phyloP scores from a whole-genome alignment of 2,329 filamentous ascomycete genomes.

The Hansfordia pulvinata region DNA sequence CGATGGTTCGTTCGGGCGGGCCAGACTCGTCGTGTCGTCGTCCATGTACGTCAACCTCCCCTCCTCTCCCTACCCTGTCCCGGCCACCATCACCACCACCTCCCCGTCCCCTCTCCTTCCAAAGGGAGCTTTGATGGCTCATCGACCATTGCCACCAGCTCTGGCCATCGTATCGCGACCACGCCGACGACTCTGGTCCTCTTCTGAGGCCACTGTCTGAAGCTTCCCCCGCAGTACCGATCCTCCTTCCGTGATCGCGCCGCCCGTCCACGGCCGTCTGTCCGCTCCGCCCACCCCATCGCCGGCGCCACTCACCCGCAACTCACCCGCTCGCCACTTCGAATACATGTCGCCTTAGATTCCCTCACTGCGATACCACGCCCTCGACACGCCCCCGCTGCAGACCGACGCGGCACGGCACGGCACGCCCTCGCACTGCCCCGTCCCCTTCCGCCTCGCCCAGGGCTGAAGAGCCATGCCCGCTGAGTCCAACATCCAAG shows the following conservation, averaged over 20 bases:
- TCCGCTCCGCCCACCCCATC: too few species aligned
- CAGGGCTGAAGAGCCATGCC: conserved; percentile 20
- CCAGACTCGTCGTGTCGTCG: too few species aligned
- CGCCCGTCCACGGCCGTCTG: too few species aligned
- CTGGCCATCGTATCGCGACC: conserved; percentile 35
- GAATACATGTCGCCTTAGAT: too few species aligned
- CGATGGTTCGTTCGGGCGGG: too few species aligned
- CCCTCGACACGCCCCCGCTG: too few species aligned
- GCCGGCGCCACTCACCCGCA: conserved; percentile 2
- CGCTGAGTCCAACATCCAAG: conserved; percentile 23
- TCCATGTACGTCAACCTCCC: too few species aligned
- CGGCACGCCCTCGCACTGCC: too few species aligned
- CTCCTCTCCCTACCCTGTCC: conserved; percentile 7
- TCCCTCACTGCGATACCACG: too few species aligned
- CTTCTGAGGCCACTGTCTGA: conserved; percentile 32
- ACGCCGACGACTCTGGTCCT: conserved; percentile 46
- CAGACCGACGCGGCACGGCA: too few species aligned
- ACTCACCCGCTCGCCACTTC: conserved; percentile 1
- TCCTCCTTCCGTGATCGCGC: conserved; percentile 4
- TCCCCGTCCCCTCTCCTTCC: too few species aligned
- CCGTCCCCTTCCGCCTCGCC: too few species aligned
- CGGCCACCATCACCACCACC: conserved; percentile 5
- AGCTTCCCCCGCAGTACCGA: conserved; percentile 26
- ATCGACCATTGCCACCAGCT: conserved; percentile 31
- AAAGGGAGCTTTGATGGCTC: conserved; percentile 46